Conservation (phyloP, 345 rosid species). For the Arabidopsis thaliana region DNA sequence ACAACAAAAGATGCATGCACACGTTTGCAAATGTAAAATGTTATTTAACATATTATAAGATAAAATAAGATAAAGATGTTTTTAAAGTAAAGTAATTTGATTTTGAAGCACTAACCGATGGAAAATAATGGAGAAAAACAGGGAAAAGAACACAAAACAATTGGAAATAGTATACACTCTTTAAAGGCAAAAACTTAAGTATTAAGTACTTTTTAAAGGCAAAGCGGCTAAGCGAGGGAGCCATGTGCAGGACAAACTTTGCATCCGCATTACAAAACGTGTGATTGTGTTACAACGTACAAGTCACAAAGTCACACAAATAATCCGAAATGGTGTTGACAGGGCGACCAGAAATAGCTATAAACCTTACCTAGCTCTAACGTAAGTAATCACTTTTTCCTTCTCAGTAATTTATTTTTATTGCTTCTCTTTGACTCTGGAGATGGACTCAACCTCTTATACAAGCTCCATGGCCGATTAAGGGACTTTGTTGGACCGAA, state of each 20-base stretch:
- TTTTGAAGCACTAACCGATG: constrained; percentile 19
- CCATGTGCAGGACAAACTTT: constrained; percentile 38
- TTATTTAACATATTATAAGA: background rate
- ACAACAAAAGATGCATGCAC: background rate
- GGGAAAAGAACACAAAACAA: constrained; percentile 8
- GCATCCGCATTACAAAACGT: constrained; percentile 28
- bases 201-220: constrained; percentile 19
- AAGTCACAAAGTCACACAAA: constrained; percentile 3
- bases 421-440: background rate
- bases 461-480: background rate
- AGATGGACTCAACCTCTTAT: background rate
- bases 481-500: background rate
- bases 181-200: constrained; percentile 4
- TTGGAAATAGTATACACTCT: background rate
- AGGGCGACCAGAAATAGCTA: constrained; percentile 5
- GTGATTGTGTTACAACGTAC: constrained; percentile 5
- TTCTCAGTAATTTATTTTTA: too few species aligned
- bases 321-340: constrained; percentile 8
- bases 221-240: constrained; percentile 25
- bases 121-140: constrained; percentile 8
- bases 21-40: constrained; percentile 1
- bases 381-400: background rate
- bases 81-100: constrained; percentile 27
- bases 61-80: background rate
- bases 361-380: background rate